These are phyloP conservation scores for Acacia acuminata DNA, from an alignment of 306 rosid species.

Conservation along the genomic window DNA sequence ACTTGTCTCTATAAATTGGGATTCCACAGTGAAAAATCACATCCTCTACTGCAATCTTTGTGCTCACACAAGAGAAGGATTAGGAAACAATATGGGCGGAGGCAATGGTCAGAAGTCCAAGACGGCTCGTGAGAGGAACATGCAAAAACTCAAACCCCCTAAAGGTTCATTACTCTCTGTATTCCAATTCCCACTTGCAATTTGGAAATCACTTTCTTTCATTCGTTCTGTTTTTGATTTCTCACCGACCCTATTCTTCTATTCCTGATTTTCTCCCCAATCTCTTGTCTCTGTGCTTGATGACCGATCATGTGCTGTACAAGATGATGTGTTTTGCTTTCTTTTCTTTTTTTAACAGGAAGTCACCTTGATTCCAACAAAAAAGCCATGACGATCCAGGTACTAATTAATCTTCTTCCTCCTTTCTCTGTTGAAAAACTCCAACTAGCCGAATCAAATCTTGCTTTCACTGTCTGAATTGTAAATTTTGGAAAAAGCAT, in stretches of 20 bases:
- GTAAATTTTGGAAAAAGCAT: neutral
- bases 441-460: neutral
- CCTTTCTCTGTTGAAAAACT: neutral
- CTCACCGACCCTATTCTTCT: neutral
- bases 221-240: neutral
- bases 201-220: neutral
- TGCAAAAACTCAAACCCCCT: neutral
- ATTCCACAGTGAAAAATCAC: neutral
- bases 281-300: neutral
- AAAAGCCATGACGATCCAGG: slow-evolving; percentile 26
- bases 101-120: slow-evolving; percentile 28
- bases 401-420: neutral
- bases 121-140: slow-evolving; percentile 10
- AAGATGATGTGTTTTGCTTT: neutral
- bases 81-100: slow-evolving; percentile 21
- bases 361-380: slow-evolving; percentile 26
- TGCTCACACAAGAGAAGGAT: neutral
- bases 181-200: too few relatives aligned
- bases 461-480: neutral
- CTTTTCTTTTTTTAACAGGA: neutral
- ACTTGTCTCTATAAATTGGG: neutral
- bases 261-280: neutral
- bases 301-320: neutral
- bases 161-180: neutral
- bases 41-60: neutral